A percentile compares a stretch with the other conserved stretches of the same genome.
Evolutionary conservation across 2,329 filamentous ascomycete genomes (phyloP).

Genomic region (Aspergillus tanneri): DNA sequence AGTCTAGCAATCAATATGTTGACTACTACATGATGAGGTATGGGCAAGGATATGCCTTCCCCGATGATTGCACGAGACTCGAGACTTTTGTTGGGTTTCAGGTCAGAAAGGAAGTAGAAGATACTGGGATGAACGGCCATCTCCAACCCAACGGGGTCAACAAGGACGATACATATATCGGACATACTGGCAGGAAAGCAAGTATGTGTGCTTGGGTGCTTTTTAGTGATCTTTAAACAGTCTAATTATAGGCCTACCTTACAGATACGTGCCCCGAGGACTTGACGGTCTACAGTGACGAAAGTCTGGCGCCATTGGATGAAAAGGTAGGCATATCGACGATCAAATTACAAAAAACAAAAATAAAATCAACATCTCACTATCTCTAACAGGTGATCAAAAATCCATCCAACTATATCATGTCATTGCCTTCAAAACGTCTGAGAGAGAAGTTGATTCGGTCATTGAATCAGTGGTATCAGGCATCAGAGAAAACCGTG

Average conservation of each 20-base stretch:
- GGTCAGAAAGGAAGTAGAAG: not conserved
- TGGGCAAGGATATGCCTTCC: not conserved
- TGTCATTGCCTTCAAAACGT: not conserved
- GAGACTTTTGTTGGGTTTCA: not conserved
- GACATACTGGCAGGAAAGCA: no score
- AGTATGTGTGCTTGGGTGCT: no score
- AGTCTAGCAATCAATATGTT: not conserved
- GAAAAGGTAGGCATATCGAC: no score
- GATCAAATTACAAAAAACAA: not conserved
- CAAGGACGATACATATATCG: no score
- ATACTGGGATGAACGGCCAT: no score
- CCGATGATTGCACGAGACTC: not conserved
- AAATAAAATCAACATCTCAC: not conserved
- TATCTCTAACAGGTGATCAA: not conserved
- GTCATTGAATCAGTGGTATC: not conserved
- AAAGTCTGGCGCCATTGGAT: no score
- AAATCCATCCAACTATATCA: not conserved
- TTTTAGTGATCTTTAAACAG: no score
- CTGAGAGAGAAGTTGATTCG: not conserved
- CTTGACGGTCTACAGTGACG: no score
- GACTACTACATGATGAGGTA: not conserved
- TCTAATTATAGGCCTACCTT: no score
- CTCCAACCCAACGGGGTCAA: no score
- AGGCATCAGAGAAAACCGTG: not conserved
- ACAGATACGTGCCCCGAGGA: no score